Conservation (phyloP, 495 filamentous ascomycete species). For the Aspergillus coremiiformis region DNA sequence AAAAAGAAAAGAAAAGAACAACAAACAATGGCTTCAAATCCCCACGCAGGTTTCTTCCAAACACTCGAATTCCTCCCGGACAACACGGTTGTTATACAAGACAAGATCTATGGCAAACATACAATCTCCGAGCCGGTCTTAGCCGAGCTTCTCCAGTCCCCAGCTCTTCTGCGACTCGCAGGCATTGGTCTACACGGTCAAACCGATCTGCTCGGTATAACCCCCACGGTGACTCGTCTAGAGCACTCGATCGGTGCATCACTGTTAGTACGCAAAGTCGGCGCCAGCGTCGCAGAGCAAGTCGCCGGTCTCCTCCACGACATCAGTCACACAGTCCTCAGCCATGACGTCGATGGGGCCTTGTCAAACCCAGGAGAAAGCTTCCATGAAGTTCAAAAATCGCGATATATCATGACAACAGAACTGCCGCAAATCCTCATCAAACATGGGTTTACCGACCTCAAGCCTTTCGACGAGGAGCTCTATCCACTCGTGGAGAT, state of each 20-base stretch:
- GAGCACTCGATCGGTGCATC: slow-evolving; percentile 41
- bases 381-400: slow-evolving; percentile 39
- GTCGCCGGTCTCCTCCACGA: slow-evolving; percentile 39
- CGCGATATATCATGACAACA: slow-evolving; percentile 30
- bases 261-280: slow-evolving; percentile 33
- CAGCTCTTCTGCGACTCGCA: slow-evolving; percentile 26
- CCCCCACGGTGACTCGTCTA: slow-evolving; percentile 31
- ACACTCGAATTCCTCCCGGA: slow-evolving; percentile 13
- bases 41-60: slow-evolving; percentile 11
- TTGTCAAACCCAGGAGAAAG: slow-evolving; percentile 34
- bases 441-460: slow-evolving; percentile 19
- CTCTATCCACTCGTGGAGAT: slow-evolving; percentile 36
- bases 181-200: slow-evolving; percentile 36
- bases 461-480: slow-evolving; percentile 31
- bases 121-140: slow-evolving; percentile 30
- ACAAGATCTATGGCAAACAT: slow-evolving; percentile 32
- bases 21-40: not conserved
- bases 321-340: slow-evolving; percentile 37
- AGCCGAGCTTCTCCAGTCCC: slow-evolving; percentile 29
- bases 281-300: slow-evolving; percentile 33
- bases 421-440: slow-evolving; percentile 27
- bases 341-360: slow-evolving; percentile 36
- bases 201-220: slow-evolving; percentile 28
- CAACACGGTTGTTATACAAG: slow-evolving; percentile 20
- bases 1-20: not conserved